These are phyloP conservation scores for Aspergillus glaucus DNA, from an alignment of 2,329 filamentous ascomycete genomes.

Conservation along the genomic window DNA sequence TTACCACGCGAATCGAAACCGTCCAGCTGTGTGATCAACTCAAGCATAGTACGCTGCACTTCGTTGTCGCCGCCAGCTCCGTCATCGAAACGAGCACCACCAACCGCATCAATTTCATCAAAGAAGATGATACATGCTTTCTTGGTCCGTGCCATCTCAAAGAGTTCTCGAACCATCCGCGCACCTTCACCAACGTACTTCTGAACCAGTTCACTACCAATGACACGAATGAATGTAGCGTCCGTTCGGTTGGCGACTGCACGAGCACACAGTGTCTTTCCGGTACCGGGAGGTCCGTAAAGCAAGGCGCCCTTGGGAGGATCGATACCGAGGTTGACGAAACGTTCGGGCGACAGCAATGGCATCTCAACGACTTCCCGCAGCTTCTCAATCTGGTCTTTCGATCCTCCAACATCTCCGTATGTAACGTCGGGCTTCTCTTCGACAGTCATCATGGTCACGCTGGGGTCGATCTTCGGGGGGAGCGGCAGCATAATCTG, in stretches of 20 bases:
- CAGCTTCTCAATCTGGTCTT: constrained; percentile 98
- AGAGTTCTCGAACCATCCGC: constrained; percentile 95
- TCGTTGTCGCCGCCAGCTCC: constrained; percentile 96
- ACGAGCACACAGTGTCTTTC: constrained; percentile 95
- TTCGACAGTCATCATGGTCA: constrained; percentile 99
- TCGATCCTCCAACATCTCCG: constrained; percentile 96
- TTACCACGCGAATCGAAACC: constrained; percentile 95
- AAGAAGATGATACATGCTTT: constrained; percentile 99
- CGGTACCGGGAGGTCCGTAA: constrained; percentile 96
- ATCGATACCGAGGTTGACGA: constrained; percentile 98
- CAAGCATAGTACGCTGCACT: constrained; percentile 95
- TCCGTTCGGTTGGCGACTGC: constrained; percentile 97
- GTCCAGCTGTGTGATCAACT: constrained; percentile 93
- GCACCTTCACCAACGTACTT: constrained; percentile 99
- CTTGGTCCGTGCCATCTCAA: constrained; percentile 99
- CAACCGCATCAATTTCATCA: constrained; percentile 95
- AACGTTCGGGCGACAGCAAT: constrained; percentile 88
- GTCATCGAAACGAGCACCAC: constrained; percentile 92
- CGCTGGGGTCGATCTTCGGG: constrained; percentile 96
- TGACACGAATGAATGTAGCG: constrained; percentile 97
- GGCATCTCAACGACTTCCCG: constrained; percentile 99
- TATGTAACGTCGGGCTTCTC: constrained; percentile 99
- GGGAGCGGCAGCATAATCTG: constrained; percentile 94
- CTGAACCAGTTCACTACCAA: constrained; percentile 94
- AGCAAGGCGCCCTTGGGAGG: constrained; percentile 95